Base-by-base conservation (phyloP, 2,329 filamentous ascomycete species). In the Sclerotinia minor region DNA sequence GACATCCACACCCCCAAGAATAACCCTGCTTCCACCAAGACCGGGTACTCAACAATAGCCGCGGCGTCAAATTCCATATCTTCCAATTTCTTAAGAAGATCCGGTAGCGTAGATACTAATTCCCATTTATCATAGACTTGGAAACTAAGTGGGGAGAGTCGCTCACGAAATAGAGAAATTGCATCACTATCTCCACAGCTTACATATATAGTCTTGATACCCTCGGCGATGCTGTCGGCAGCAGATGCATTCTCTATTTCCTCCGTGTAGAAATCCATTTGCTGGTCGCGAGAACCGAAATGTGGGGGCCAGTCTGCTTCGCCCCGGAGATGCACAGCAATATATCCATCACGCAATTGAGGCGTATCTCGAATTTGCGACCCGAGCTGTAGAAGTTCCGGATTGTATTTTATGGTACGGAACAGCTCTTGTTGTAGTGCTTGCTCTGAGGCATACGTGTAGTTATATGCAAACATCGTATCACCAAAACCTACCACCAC, bases 301-400 rank as follows among this genome's bases (percentile, higher is more conserved):
- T 17, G 11, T 11, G 13, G 32, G 2, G 72, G 72, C 73, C 73
- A 75, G 49, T 74, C 72, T 2, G 19, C 50, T 55, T 74, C 72
- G n/a, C 69, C 72, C 29, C 73, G 68, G 8, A 74, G 57, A 70
- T 75, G 72, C 15, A 74, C 60, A 19, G 69, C 72, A 47, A 75
- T 72, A n/a, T 66, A 75, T 3, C 71, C 72, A 41, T 68, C 45
- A 2, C 64, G 50, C 21, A 74, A 41, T 13, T 66, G 45, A 15
- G 68, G 67, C n/a, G 45, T 64, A 15, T 71, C 24, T 11, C 61
- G 65, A 5, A 74, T 69, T 19, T 57, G 47, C 8, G 29, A 35
- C 13, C 72, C 68, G 6, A 73, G 41, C 29, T 68, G 50, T 9
- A 73, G 64, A 6, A 74, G 47, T 2, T 53, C 7, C 6, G 59